Percentiles rank a stretch among this genome's conserved stretches.
These are phyloP conservation scores for Voacanga thouarsii DNA, from an alignment of 257 asterid species.

Conservation along the genomic window DNA sequence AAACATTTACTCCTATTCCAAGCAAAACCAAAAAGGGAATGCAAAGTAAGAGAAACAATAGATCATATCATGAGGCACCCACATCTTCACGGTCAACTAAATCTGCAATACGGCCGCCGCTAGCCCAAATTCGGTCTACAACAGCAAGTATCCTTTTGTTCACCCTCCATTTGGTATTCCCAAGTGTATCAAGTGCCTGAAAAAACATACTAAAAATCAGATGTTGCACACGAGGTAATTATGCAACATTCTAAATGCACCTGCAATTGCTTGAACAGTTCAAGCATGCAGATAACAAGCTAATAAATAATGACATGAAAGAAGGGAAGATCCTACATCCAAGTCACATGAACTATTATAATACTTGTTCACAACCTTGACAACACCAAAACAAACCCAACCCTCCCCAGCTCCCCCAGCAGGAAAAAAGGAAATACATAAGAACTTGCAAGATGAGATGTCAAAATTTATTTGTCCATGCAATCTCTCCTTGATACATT, in stretches of 20 bases:
- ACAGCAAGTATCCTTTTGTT: conserved; percentile 76
- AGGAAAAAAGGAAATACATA: not conserved
- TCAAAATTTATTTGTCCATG: not conserved
- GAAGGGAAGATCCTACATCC: too few relatives aligned
- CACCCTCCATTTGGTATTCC: conserved; percentile 92
- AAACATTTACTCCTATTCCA: not conserved
- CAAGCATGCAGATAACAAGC: not conserved
- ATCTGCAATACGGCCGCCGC: conserved; percentile 83
- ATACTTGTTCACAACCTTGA: conserved; percentile 1
- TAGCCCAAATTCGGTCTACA: conserved; percentile 89
- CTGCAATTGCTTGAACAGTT: not conserved
- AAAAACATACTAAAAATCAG: not conserved
- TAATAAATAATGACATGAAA: not conserved
- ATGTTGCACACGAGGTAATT: not conserved
- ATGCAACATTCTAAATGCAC: not conserved
- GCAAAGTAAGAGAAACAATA: not conserved
- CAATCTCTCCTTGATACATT: too few relatives aligned
- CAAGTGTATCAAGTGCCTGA: conserved; percentile 92
- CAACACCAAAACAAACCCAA: not conserved
- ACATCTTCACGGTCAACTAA: conserved; percentile 93
- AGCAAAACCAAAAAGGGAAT: not conserved
- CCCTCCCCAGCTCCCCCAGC: not conserved
- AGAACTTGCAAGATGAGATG: not conserved
- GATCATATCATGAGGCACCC: conserved; percentile 29
- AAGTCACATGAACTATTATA: not conserved